phyloP scores from a whole-genome alignment of 2,329 filamentous ascomycete genomes.

The Fusarium albosuccineum region DNA sequence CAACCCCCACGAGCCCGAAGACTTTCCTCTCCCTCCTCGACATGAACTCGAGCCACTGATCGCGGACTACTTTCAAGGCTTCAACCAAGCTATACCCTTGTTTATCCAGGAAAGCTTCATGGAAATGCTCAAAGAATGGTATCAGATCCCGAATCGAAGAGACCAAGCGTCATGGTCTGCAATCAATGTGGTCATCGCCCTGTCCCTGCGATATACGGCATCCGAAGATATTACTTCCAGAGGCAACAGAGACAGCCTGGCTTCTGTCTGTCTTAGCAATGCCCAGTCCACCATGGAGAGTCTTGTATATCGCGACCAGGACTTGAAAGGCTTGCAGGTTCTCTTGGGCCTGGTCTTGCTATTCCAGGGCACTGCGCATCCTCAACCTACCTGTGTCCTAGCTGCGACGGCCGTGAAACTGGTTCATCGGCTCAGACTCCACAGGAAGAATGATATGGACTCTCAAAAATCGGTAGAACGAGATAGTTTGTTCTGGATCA shows the following conservation, averaged over 20 bases:
- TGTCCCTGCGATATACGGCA: slow-evolving; percentile 4
- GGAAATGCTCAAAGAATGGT: not conserved
- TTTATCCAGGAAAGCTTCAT: not conserved
- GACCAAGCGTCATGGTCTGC: not conserved
- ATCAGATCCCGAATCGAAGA: not conserved
- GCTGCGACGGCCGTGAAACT: slow-evolving; percentile 25
- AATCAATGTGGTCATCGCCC: slow-evolving; percentile 24
- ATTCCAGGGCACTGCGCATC: slow-evolving; percentile 3
- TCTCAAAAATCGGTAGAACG: not conserved
- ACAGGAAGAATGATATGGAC: not conserved
- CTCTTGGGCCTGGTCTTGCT: slow-evolving; percentile 8
- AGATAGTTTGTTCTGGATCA: slow-evolving; percentile 18
- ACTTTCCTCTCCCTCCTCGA: not conserved
- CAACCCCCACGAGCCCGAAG: not conserved
- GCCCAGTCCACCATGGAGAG: slow-evolving; percentile 14
- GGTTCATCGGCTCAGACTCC: slow-evolving; percentile 2
- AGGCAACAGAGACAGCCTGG: not conserved
- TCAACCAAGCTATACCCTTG: slow-evolving; percentile 4
- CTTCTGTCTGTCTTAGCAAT: not conserved
- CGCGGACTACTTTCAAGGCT: not conserved
- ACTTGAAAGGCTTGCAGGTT: slow-evolving; percentile 14
- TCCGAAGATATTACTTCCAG: not conserved
- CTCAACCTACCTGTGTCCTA: not conserved
- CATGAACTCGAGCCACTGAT: not conserved
- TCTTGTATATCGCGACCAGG: slow-evolving; percentile 6